Evolutionary conservation across 495 filamentous ascomycete genomes (phyloP), one percentile per base, ranked within the genome.

Genomic region (Schizothecium vesticola): DNA sequence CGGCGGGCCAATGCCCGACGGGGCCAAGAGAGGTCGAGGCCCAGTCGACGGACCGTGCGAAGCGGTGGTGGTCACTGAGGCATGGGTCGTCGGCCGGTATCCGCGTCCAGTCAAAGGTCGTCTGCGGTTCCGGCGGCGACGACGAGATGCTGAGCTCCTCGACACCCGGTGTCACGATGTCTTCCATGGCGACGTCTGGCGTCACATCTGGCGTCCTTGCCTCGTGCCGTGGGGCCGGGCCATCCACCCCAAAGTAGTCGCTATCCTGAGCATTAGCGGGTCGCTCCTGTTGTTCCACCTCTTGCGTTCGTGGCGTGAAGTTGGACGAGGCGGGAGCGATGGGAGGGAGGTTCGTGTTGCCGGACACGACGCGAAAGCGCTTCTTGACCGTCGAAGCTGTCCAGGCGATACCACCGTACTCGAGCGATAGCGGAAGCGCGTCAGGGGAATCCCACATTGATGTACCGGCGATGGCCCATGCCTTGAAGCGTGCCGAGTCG

Each of bases 21-120:
- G 88, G 88, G 1, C 89, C 89, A 6, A 92, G 79, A 9, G 84
- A 69, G 1, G 89, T 92, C 4, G 81, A 74, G 4, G 85, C 83
- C 89, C 89, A 92, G 72, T 91, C 86, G 59, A 87, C 74, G 56
- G 82, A 86, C 16, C 87, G 80, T 22, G 89, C 87, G 70, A 92
- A 90, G 58, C 82, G 84, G 61, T 91, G 87, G 70, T 92, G 90
- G 25, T 76, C 74, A 5, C 87, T 86, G 22, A 91, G 80, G 59
- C 81, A 81, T 5, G 84, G 73, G 7, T 85, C 83, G n/a, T 78
- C 73, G 29, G 85, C 57, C 21, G 88, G 85, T 43, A 91, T 77
- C 43, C 86, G 81, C 11, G 90, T 92, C 89, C 89, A 91, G 75
- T 92, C 90, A 74, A 91, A 91, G 1, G 81, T 68, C 71, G 77